Evolutionary conservation across 306 rosid species (phyloP).

Genomic region (Prunus fruticosa): DNA sequence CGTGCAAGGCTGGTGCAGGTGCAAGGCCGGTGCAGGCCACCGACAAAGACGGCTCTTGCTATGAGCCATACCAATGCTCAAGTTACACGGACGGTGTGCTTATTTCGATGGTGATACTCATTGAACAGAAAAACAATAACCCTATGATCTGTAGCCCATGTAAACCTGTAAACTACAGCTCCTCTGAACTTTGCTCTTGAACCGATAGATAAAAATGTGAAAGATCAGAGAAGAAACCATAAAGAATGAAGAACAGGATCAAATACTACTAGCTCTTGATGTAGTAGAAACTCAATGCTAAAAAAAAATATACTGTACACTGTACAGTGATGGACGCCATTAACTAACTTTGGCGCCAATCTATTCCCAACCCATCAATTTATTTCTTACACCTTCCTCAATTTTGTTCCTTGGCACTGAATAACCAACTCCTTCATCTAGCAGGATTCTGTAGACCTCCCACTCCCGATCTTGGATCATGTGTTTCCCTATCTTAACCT

Average conservation of each 20-base stretch:
- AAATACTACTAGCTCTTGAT: neutral
- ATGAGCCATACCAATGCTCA: neutral
- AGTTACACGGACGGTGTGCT: neutral
- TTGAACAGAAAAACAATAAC: neutral
- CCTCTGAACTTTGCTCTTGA: neutral
- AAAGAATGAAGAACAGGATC: neutral
- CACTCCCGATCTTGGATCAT: constrained; percentile 50
- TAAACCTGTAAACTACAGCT: neutral
- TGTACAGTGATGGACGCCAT: constrained; percentile 12
- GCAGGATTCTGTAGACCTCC: constrained; percentile 54
- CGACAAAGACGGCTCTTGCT: neutral
- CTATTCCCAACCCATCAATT: constrained; percentile 55
- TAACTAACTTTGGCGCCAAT: neutral
- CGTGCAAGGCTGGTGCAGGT: constrained; percentile 6
- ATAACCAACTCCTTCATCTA: constrained; percentile 40
- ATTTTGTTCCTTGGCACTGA: constrained; percentile 35
- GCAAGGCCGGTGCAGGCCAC: neutral
- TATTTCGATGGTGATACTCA: neutral
- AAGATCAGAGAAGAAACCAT: neutral
- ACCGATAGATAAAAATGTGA: neutral
- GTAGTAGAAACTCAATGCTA: neutral
- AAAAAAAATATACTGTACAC: constrained; percentile 21
- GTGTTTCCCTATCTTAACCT: constrained; percentile 57
- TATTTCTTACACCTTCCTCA: constrained; percentile 46
- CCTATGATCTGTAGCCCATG: neutral